A percentile compares a stretch with the other conserved stretches of the same genome.
phyloP scores from a whole-genome alignment of 257 asterid genomes.

The Penstemon eatonii region DNA sequence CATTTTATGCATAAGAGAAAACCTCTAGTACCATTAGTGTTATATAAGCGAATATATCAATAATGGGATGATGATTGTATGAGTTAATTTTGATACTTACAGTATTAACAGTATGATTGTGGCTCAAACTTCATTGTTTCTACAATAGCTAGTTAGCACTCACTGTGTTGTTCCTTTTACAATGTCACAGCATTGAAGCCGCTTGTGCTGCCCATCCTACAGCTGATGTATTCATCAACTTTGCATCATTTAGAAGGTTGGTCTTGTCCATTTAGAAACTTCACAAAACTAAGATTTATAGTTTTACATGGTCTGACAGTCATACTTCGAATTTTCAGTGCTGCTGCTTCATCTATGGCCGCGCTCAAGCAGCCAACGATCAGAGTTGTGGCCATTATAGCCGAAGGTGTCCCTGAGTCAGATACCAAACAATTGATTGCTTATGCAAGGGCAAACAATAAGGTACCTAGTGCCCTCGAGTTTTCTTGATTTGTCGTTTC shows the following conservation, averaged over 20 bases:
- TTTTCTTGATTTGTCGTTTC: conserved; percentile 8
- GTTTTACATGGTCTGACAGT: conserved; percentile 23
- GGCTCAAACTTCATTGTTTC: not conserved
- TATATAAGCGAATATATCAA: not conserved
- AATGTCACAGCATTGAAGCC: conserved; percentile 68
- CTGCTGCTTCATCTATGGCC: conserved; percentile 95
- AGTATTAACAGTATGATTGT: not conserved
- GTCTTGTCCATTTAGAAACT: conserved; percentile 26
- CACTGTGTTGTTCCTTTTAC: not conserved
- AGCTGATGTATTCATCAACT: conserved; percentile 98
- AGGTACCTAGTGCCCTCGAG: conserved; percentile 46
- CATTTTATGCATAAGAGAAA: conserved; percentile 1
- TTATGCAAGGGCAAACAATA: conserved; percentile 93
- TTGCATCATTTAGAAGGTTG: conserved; percentile 97
- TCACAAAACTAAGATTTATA: conserved; percentile 2
- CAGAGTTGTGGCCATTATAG: conserved; percentile 93
- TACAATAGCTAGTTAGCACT: not conserved
- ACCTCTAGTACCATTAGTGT: not conserved
- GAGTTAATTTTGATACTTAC: not conserved
- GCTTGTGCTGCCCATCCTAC: conserved; percentile 97
- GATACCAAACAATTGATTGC: conserved; percentile 96
- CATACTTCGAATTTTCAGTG: conserved; percentile 55
- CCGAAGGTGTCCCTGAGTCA: conserved; percentile 98
- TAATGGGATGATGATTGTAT: not conserved
- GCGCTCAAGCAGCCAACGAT: conserved; percentile 98